Conservation (phyloP, 495 filamentous ascomycete species). For the Neurospora tetrasperma region DNA sequence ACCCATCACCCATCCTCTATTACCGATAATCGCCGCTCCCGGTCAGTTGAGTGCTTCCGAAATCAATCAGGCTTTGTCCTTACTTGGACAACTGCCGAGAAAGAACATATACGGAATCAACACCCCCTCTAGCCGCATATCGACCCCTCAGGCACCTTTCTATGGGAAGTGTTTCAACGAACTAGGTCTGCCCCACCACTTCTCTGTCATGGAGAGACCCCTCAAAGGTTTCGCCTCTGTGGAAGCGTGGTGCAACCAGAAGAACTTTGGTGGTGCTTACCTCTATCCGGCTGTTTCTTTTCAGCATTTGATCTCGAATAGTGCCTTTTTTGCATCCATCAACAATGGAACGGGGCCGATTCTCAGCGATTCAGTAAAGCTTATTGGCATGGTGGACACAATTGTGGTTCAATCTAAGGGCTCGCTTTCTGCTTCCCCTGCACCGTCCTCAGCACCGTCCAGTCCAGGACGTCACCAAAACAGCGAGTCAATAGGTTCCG, state of each 20-base stretch:
- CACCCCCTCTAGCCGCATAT: slow-evolving; percentile 45
- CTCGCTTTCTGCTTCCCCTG: slow-evolving; percentile 23
- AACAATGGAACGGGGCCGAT: slow-evolving; percentile 48
- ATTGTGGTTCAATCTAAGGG: slow-evolving; percentile 48
- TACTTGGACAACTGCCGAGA: slow-evolving; percentile 71
- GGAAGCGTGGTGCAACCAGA: slow-evolving; percentile 56
- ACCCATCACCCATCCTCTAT: slow-evolving; percentile 72
- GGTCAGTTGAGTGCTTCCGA: slow-evolving; percentile 75
- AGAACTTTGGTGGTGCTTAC: slow-evolving; percentile 68
- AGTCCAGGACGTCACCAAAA: slow-evolving; percentile 27
- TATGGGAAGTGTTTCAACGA: slow-evolving; percentile 87
- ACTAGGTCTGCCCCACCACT: slow-evolving; percentile 69
- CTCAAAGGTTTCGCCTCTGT: slow-evolving; percentile 46
- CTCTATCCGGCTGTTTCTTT: slow-evolving; percentile 58
- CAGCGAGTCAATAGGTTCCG: slow-evolving; percentile 13
- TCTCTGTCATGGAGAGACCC: slow-evolving; percentile 63
- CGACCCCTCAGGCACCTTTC: slow-evolving; percentile 67
- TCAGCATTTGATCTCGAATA: slow-evolving; percentile 26
- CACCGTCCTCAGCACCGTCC: slow-evolving; percentile 28
- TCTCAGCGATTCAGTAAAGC: slow-evolving; percentile 59
- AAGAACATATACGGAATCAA: slow-evolving; percentile 72
- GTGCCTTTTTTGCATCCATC: slow-evolving; percentile 31
- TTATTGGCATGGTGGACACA: slow-evolving; percentile 71
- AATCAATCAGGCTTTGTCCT: slow-evolving; percentile 67
- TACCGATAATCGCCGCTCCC: slow-evolving; percentile 76